Evolutionary conservation across 75 land plant species (phyloP).

Genomic region (Selaginella tamariscina): DNA sequence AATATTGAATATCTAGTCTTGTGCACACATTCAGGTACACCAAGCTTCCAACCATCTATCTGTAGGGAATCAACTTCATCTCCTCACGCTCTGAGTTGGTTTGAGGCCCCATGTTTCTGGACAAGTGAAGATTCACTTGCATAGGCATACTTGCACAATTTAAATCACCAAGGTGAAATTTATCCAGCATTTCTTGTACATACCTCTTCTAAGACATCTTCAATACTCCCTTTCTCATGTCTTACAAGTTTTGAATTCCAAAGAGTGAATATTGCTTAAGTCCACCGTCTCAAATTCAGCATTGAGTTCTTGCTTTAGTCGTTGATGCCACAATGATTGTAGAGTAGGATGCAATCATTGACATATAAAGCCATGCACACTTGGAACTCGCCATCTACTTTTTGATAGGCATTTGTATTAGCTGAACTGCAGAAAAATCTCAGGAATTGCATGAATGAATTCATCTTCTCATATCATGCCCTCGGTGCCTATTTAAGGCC

Average conservation of each 20-base stretch:
- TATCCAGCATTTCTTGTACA: not conserved
- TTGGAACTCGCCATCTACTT: not conserved
- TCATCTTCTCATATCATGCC: not conserved
- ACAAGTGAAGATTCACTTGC: too few species aligned
- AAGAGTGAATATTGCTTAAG: not conserved
- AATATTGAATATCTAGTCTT: constrained; percentile 26
- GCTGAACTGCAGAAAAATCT: not conserved
- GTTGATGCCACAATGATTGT: not conserved
- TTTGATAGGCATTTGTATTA: not conserved
- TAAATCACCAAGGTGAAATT: not conserved
- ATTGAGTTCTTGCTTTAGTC: not conserved
- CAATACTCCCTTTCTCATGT: too few species aligned
- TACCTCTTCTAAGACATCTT: too few species aligned
- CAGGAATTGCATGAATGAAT: not conserved
- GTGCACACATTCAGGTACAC: constrained; percentile 16
- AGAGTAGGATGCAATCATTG: not conserved
- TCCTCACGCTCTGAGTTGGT: too few species aligned
- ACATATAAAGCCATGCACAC: not conserved
- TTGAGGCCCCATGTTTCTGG: too few species aligned
- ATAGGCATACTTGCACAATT: constrained; percentile 16
- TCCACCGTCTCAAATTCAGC: not conserved
- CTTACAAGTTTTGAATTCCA: not conserved
- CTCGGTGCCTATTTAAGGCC: not conserved
- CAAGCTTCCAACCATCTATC: not conserved
- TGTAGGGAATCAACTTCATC: too few species aligned